These are phyloP conservation scores for Lolium perenne DNA, from an alignment of 176 grass and related monocot genomes.

Conservation along the genomic window DNA sequence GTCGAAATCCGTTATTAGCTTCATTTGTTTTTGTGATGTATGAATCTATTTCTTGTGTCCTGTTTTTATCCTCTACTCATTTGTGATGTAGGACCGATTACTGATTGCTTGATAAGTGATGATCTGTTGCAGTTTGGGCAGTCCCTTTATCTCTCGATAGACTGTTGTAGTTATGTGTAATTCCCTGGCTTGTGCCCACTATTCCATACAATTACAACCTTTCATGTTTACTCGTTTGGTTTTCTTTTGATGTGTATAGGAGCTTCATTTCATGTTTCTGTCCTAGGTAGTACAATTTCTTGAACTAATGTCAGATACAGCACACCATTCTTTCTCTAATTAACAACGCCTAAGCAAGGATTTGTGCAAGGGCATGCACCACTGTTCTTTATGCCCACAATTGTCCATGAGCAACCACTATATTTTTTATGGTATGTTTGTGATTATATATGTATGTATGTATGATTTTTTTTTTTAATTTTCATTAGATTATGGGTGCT, in stretches of 20 bases:
- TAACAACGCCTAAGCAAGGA: neutral
- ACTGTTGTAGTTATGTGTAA: neutral
- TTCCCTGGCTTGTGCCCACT: neutral
- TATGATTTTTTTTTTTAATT: too few relatives aligned
- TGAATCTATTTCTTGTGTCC: neutral
- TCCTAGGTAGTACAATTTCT: neutral
- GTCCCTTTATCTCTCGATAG: neutral
- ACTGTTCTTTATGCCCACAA: too few relatives aligned
- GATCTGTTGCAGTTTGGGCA: neutral
- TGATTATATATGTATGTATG: too few relatives aligned
- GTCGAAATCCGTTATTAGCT: neutral
- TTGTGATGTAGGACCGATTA: neutral
- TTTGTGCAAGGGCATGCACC: neutral
- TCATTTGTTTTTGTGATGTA: neutral
- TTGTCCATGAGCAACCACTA: neutral
- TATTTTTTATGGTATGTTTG: too few relatives aligned
- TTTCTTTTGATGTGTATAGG: neutral
- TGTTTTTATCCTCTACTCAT: neutral
- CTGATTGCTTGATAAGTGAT: neutral
- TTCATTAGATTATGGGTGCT: neutral
- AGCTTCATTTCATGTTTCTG: too few relatives aligned
- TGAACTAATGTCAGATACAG: neutral
- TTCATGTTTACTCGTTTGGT: neutral
- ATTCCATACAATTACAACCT: neutral
- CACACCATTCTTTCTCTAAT: neutral